Base-by-base conservation (phyloP, 1,284 basidiomycete species). In the Heterobasidion annosum region DNA sequence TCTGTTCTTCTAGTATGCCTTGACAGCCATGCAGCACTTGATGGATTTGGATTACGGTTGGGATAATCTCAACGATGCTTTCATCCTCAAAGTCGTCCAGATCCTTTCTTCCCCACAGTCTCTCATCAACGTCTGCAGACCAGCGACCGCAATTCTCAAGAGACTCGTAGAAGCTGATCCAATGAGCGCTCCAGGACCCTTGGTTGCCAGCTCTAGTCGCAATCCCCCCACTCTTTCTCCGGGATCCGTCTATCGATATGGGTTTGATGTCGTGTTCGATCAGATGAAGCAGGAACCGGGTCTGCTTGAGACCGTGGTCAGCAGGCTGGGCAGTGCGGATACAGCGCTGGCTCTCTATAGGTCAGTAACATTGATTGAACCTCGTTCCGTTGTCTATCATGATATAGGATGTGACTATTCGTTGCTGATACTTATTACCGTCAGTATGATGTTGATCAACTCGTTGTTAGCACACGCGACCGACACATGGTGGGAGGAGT, bases 81-180 rank as follows among this genome's bases (percentile, higher is more conserved):
- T 96, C 67, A 88, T 94, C 56, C 76, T 81, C 61, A 80, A 79
- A 63, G 79, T 97, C 45, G 91, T 96, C 25, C 78, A 85, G 60
- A 88, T 95, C 57, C 77, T 97, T 43, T 84, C 89, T 3, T 83
- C 88, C 0, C 73, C 85, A 15, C 76, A 80, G 51, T 83, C 88
- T 45, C 79, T 85, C n/a, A 85, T 95, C 74, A 99, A 99, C 61
- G 89, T 98, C 59, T 91, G 92, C 62, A 85, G 95, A n/a, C 95
- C 95, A 10, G 93, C 95, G 1, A 97, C 93, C n/a, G 86, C 90
- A 47, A 94, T 96, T 56, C 76, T 96, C 57, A 91, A 92, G 71
- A 87, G 87, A 61, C 79, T 95, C 16, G 90, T 94, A 25, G 88
- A 91, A 64, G 89, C 88, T 8, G 87, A 90, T 62, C 85, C 87